Evolutionary conservation across 2,329 filamentous ascomycete species (phyloP).

Genomic region (Microcyclospora tardicrescens): DNA sequence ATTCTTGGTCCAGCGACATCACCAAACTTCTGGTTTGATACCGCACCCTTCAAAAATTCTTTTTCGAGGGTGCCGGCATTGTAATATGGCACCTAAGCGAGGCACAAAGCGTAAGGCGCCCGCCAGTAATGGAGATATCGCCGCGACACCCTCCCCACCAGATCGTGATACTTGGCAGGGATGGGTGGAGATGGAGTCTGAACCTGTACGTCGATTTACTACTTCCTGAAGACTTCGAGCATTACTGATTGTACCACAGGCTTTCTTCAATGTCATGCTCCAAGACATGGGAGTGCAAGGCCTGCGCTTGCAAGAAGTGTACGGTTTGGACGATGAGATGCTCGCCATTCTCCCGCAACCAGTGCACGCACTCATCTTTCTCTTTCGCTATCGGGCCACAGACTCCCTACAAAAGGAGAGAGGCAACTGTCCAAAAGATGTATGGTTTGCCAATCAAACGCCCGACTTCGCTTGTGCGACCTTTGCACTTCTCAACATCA

Average conservation of each 20-base stretch:
- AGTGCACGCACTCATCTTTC: constrained; percentile 75
- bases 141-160: constrained; percentile 16
- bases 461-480: constrained; percentile 78
- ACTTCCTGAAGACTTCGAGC: not conserved
- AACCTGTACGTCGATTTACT: constrained; percentile 49
- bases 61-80: too few species aligned
- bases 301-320: constrained; percentile 64
- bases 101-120: constrained; percentile 15
- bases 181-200: constrained; percentile 79
- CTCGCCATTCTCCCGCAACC: constrained; percentile 54
- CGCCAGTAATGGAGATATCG: constrained; percentile 21
- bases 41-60: too few species aligned
- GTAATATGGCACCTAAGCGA: constrained; percentile 12
- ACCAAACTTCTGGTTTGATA: too few species aligned
- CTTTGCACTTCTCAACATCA: constrained; percentile 82
- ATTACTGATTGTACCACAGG: constrained; percentile 35
- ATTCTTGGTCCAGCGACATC: too few species aligned
- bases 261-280: constrained; percentile 76
- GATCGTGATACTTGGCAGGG: constrained; percentile 54
- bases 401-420: constrained; percentile 37
- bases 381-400: constrained; percentile 55
- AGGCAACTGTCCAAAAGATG: constrained; percentile 44
- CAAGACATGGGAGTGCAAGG: constrained; percentile 62
- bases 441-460: constrained; percentile 96
- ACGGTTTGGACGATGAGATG: constrained; percentile 55